These are phyloP conservation scores for Aquilaria sinensis DNA, from an alignment of 345 rosid genomes.

Conservation along the genomic window DNA sequence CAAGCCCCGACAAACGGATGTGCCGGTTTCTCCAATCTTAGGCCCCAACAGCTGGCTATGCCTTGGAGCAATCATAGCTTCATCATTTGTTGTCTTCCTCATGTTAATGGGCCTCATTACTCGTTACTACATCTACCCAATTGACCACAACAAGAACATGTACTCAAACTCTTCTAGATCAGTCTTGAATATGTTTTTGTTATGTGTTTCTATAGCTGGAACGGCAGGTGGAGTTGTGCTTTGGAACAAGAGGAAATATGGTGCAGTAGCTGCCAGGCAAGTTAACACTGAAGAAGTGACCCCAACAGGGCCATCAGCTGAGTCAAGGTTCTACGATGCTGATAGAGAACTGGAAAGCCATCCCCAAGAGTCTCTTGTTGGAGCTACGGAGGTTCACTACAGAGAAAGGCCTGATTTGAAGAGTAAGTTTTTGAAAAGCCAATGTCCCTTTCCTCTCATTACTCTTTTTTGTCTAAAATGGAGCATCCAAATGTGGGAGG, in stretches of 20 bases:
- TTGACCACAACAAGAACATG: slow-evolving; percentile 31
- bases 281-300: slow-evolving; percentile 22
- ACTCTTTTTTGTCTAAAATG: not conserved
- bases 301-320: slow-evolving; percentile 14
- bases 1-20: slow-evolving; percentile 48
- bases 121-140: slow-evolving; percentile 47
- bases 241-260: slow-evolving; percentile 47
- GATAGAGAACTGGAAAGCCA: slow-evolving; percentile 55
- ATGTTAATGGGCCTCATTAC: slow-evolving; percentile 49
- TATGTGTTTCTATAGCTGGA: slow-evolving; percentile 38
- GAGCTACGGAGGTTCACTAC: slow-evolving; percentile 41
- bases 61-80: slow-evolving; percentile 56
- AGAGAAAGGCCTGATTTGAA: slow-evolving; percentile 53
- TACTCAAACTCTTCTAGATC: slow-evolving; percentile 25
- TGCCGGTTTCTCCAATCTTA: slow-evolving; percentile 45
- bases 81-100: slow-evolving; percentile 56
- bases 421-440: slow-evolving; percentile 36
- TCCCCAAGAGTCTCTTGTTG: slow-evolving; percentile 38
- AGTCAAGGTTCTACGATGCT: slow-evolving; percentile 12
- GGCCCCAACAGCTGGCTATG: slow-evolving; percentile 79
- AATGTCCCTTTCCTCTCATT: too few relatives aligned
- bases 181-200: slow-evolving; percentile 28
- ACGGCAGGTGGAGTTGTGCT: slow-evolving; percentile 46
- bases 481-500: slow-evolving; percentile 1
- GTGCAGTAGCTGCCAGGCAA: slow-evolving; percentile 26